Conservation (phyloP, 2,329 filamentous ascomycete species). For the Cadophora sp. region DNA sequence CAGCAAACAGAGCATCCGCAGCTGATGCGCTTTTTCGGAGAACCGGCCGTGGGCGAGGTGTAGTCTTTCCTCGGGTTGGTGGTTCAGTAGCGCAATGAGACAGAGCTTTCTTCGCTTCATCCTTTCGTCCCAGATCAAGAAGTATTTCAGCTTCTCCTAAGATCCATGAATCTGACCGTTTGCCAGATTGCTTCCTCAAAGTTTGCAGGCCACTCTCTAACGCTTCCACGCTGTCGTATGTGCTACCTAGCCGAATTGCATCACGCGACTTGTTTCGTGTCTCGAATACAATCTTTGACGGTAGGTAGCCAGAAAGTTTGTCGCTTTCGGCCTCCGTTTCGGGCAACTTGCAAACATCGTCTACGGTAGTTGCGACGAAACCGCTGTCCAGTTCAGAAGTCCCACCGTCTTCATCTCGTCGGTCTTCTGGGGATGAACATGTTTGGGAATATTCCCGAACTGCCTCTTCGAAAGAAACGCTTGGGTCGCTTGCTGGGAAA, state of each 20-base stretch:
- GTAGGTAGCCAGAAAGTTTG: slow-evolving; percentile 1
- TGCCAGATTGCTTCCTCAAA: slow-evolving; percentile 11
- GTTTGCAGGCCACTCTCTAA: slow-evolving; percentile 11
- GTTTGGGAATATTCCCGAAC: slow-evolving; percentile 18
- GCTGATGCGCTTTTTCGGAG: slow-evolving; percentile 10
- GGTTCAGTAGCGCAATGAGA: slow-evolving; percentile 13
- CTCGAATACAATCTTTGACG: slow-evolving; percentile 11
- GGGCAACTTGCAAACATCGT: slow-evolving; percentile 2
- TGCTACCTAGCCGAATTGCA: slow-evolving; percentile 11
- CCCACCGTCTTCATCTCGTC: background rate
- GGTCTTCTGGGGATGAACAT: slow-evolving; percentile 8
- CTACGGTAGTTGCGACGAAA: slow-evolving; percentile 6
- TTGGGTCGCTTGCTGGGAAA: slow-evolving; percentile 1
- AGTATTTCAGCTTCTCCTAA: slow-evolving; percentile 21
- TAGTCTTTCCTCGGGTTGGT: background rate
- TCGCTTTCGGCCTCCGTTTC: background rate
- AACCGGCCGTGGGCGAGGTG: background rate
- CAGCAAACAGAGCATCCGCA: slow-evolving; percentile 8
- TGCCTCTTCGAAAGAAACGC: slow-evolving; percentile 9
- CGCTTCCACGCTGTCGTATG: slow-evolving; percentile 7
- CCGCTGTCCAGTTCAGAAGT: slow-evolving; percentile 17
- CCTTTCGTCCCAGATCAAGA: slow-evolving; percentile 15
- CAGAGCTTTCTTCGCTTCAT: slow-evolving; percentile 9
- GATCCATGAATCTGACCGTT: slow-evolving; percentile 15
- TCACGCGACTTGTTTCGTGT: slow-evolving; percentile 17